Evolutionary conservation across 768 basidiomycete genomes (phyloP).

Genomic region (Sarcodon sp.): DNA sequence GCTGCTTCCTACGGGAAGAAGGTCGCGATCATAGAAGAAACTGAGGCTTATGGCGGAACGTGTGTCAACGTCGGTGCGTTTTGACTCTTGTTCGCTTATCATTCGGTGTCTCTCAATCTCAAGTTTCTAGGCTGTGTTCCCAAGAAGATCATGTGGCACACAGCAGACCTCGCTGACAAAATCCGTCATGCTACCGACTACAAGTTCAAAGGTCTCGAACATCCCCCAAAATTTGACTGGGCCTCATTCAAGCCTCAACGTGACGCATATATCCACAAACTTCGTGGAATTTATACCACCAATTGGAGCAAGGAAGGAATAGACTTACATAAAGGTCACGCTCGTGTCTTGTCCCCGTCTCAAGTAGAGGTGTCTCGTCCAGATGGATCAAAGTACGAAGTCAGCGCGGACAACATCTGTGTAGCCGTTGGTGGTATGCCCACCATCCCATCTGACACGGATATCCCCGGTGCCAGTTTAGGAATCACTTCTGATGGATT

Average conservation of each 20-base stretch:
- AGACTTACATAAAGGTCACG: constrained; percentile 75
- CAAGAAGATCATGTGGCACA: constrained; percentile 99
- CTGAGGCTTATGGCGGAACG: constrained; percentile 75
- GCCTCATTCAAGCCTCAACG: constrained; percentile 82
- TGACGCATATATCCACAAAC: constrained; percentile 83
- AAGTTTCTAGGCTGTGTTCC: constrained; percentile 76
- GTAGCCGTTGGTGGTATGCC: constrained; percentile 85
- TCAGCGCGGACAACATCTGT: constrained; percentile 68
- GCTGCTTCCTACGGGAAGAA: constrained; percentile 90
- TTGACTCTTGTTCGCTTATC: neutral
- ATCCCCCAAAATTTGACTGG: constrained; percentile 73
- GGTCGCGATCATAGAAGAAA: constrained; percentile 78
- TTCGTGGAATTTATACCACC: constrained; percentile 86
- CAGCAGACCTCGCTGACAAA: constrained; percentile 82
- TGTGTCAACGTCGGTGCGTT: constrained; percentile 93
- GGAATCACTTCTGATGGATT: constrained; percentile 95
- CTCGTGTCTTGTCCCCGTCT: constrained; percentile 53
- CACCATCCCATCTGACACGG: constrained; percentile 59
- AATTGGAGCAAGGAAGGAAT: constrained; percentile 85
- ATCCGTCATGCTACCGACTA: constrained; percentile 67
- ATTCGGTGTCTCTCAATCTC: neutral
- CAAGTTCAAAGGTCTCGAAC: constrained; percentile 47
- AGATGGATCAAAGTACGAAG: constrained; percentile 56
- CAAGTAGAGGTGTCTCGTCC: constrained; percentile 60
- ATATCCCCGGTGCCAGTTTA: constrained; percentile 81